These are phyloP conservation scores for Cladosporium sp. DNA, from an alignment of 2,329 filamentous ascomycete species.

Conservation along the genomic window DNA sequence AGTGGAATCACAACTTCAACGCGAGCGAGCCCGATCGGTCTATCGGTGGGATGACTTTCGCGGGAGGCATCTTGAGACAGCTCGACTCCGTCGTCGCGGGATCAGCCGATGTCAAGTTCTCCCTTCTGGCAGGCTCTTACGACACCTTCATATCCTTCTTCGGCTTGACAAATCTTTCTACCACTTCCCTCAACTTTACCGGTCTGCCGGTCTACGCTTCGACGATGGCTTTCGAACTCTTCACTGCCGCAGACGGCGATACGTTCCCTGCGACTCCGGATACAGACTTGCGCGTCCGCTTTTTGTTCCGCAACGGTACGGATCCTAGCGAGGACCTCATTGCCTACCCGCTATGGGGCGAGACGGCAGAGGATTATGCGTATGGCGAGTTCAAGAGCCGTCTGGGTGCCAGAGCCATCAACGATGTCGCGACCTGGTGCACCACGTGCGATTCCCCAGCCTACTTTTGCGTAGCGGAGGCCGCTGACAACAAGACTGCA, in stretches of 20 bases:
- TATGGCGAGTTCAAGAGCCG: neutral
- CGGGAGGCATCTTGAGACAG: slow-evolving; percentile 9
- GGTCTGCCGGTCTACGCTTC: neutral
- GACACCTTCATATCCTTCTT: slow-evolving; percentile 12
- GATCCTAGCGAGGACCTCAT: neutral
- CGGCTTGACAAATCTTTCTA: slow-evolving; percentile 3
- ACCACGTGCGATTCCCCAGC: slow-evolving; percentile 2
- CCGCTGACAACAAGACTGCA: too few relatives aligned
- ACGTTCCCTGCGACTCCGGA: neutral
- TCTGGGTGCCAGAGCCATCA: slow-evolving; percentile 1
- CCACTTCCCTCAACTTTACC: neutral
- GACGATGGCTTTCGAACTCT: neutral
- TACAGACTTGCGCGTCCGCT: neutral
- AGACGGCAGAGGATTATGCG: neutral
- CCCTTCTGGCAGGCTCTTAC: slow-evolving; percentile 9
- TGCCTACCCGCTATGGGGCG: neutral
- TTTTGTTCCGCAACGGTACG: neutral
- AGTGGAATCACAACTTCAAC: slow-evolving; percentile 9
- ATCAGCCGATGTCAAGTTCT: slow-evolving; percentile 3
- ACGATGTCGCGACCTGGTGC: slow-evolving; percentile 9
- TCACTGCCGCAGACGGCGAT: neutral
- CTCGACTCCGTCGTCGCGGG: neutral
- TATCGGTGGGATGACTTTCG: slow-evolving; percentile 7
- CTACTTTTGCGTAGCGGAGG: slow-evolving; percentile 11
- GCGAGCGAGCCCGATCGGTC: neutral